Base-by-base conservation (phyloP, 2,329 filamentous ascomycete genomes). In the Aureobasidium sp. region DNA sequence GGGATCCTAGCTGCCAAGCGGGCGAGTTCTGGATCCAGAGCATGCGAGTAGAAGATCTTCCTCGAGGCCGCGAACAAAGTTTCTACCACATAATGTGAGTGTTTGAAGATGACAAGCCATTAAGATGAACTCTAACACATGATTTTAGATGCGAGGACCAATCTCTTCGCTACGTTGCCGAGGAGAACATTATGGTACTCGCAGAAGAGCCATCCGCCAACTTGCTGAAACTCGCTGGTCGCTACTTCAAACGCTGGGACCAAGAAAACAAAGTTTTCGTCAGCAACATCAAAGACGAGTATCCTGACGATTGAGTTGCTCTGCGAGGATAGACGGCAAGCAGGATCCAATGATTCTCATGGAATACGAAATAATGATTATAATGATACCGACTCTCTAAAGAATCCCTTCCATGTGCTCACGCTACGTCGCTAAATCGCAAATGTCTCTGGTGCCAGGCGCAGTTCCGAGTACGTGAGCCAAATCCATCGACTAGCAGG, bases 31-130 rank as follows among this genome's bases (percentile, higher is more conserved):
- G 81, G 87, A 87, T 84, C 70, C 77, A 79, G 71, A 79, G 81
- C 66, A 87, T 86, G 81, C 77, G 79, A 51, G 84, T 89, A 11
- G 85, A 88, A 72, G 76, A 74, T 27, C 74, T 87, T 61, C 76
- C 79, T n/a, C 76, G 79, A 59, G 87, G 85, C 2, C 77, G 83
- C 49, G 75, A 84, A 64, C 87, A 90, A 74, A 86, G 86, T 37
- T 96, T 91, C 68, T 97, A 96, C 72, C 88, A 91, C 68, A 90
- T 90, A 69, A 79, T 97, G 90, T 96, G 77, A 81, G 91, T 85
- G 61, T 48, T 56, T 44, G 34, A 36, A 45, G 5, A 12, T 2
- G 12, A 6, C 36, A 22, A 20, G n/a, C 9, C 3, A 3, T 11
- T n/a, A 4, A 15, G 7, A 25, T 15, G 11, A 20, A 22, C 29